Percentiles rank a stretch among this genome's conserved stretches.
phyloP scores from a whole-genome alignment of 2,329 filamentous ascomycete species.

The Cladophialophora immunda region DNA sequence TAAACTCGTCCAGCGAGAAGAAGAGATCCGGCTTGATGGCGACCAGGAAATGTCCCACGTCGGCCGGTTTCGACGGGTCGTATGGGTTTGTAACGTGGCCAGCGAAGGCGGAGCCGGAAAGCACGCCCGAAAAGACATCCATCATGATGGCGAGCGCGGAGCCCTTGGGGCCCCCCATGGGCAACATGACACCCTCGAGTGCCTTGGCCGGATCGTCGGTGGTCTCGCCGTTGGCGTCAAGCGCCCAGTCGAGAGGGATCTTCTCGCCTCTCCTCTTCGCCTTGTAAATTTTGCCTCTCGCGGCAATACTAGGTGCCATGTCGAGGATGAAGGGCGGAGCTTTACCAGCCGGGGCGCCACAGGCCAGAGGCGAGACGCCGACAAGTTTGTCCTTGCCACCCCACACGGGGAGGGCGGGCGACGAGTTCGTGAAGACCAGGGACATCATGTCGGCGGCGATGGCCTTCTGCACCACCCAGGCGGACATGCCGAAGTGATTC shows the following conservation, averaged over 20 bases:
- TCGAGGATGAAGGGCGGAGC: slow-evolving; percentile 65
- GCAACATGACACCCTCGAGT: slow-evolving; percentile 80
- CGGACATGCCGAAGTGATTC: slow-evolving; percentile 85
- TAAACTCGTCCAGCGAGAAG: slow-evolving; percentile 74
- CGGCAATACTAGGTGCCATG: slow-evolving; percentile 56
- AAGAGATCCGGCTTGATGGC: slow-evolving; percentile 79
- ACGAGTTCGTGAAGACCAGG: slow-evolving; percentile 75
- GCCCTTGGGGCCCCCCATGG: slow-evolving; percentile 86
- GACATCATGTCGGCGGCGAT: slow-evolving; percentile 75
- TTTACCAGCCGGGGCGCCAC: slow-evolving; percentile 73
- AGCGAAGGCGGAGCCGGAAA: slow-evolving; percentile 80
- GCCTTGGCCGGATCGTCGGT: slow-evolving; percentile 77
- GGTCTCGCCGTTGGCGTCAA: slow-evolving; percentile 72
- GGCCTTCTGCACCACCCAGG: slow-evolving; percentile 81
- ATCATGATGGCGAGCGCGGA: slow-evolving; percentile 82
- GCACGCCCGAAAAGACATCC: slow-evolving; percentile 81
- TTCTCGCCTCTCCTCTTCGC: slow-evolving; percentile 52
- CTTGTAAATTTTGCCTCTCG: slow-evolving; percentile 57
- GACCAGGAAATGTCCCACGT: slow-evolving; percentile 78
- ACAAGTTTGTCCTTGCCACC: slow-evolving; percentile 74
- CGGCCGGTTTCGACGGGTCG: slow-evolving; percentile 71
- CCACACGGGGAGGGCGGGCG: slow-evolving; percentile 75
- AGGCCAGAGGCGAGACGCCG: slow-evolving; percentile 76
- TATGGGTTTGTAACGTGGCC: slow-evolving; percentile 82
- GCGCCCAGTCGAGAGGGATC: slow-evolving; percentile 69